Evolutionary conservation across 2,329 filamentous ascomycete genomes (phyloP), one percentile per base, ranked within the genome.

Genomic region (Sclerotinia trifoliorum): DNA sequence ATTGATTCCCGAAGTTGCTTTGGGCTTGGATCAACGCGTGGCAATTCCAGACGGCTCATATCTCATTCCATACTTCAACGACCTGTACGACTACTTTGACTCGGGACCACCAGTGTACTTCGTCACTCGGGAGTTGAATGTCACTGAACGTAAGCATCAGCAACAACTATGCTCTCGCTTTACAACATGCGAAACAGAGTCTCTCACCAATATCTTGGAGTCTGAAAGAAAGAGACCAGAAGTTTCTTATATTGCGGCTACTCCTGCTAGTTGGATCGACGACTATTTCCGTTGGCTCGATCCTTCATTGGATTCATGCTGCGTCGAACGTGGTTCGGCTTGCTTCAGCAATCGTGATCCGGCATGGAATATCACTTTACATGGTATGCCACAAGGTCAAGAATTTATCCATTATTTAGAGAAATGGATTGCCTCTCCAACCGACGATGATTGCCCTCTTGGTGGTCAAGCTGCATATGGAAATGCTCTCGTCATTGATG

Each of bases 281-380:
- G 95, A 99, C 77, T 98, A 93, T 80, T 93, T 98, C 80, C 85
- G 92, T 69, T 99, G 95, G 94, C 82, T 98, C n/a, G 96, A 98
- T 74, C 95, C 95, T 0, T 86, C 88, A 64, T 86, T 92, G 55
- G 90, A 93, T 56, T 81, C 85, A 49, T 82, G 80, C 71, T 73
- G 73, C 54, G 52, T 75, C 3, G 73, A 75, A 39, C 64, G 69
- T 26, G 66, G 70, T 88, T 87, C 88, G 73, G 83, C 89, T 1
- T 99, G 95, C 80, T 97, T 99, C 76, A 87, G 86, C 35, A 83
- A 88, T 70, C 88, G 94, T 54, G 80, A 88, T 26, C 93, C 93
- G 2, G 82, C 89, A 0, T 99, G 94, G 94, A 97, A 97, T 75
- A 90, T 93, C 62, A 94, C 92, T 0, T 84, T 99, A 1, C 83